Percentiles rank a stretch among this genome's conserved stretches.
phyloP scores from a whole-genome alignment of 139 green algal species.

The Eudorina sp. region DNA sequence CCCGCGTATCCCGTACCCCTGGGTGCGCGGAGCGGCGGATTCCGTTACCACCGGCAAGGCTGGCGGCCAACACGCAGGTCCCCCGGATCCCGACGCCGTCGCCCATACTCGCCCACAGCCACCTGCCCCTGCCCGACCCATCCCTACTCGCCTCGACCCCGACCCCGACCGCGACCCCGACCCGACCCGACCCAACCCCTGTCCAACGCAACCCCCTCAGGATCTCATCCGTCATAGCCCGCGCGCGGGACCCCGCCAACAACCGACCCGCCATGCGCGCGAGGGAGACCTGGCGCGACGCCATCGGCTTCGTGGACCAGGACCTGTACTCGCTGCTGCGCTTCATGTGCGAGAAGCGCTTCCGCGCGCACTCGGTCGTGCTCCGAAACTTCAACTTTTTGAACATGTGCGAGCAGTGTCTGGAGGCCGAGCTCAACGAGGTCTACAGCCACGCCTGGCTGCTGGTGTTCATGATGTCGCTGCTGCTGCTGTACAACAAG shows the following conservation, averaged over 20 bases:
- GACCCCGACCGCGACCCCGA: too few species aligned
- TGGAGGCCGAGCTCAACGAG: constrained; percentile 50
- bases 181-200: too few species aligned
- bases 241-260: background rate
- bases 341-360: constrained; percentile 50
- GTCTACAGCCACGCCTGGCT: constrained; percentile 55
- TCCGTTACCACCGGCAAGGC: too few species aligned
- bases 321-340: constrained; percentile 49
- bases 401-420: constrained; percentile 48
- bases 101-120: too few species aligned
- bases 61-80: too few species aligned
- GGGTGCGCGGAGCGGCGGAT: too few species aligned
- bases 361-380: constrained; percentile 38
- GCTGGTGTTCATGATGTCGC: constrained; percentile 46
- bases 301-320: constrained; percentile 34
- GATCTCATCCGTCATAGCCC: constrained; percentile 17
- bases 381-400: constrained; percentile 51
- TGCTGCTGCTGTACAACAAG: constrained; percentile 46
- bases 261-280: background rate
- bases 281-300: constrained; percentile 18
- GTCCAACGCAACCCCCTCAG: too few species aligned
- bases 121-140: too few species aligned
- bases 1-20: too few species aligned
- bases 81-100: too few species aligned
- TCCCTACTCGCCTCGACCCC: too few species aligned